Conservation (phyloP, 768 basidiomycete genomes). For the Suillus variegatus region DNA sequence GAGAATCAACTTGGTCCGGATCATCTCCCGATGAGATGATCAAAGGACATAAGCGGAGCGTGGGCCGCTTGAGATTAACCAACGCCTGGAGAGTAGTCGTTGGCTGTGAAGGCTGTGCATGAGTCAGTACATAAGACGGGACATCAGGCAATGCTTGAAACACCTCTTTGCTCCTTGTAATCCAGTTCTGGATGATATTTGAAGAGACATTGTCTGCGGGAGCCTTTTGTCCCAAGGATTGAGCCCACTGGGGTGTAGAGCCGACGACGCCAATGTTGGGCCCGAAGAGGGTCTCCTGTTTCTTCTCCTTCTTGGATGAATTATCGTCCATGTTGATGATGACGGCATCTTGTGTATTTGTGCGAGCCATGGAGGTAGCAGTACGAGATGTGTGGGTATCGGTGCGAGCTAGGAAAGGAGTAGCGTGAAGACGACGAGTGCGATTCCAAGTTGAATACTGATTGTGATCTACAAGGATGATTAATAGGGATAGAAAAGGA, state of each 20-base stretch:
- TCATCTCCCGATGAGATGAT: conserved; percentile 47
- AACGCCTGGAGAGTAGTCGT: conserved; percentile 94
- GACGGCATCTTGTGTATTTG: conserved; percentile 25
- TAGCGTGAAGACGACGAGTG: conserved; percentile 49
- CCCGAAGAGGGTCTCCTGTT: conserved; percentile 84
- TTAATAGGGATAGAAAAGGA: conserved; percentile 9
- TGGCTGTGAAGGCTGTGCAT: conserved; percentile 65
- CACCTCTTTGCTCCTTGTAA: conserved; percentile 87
- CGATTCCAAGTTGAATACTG: conserved; percentile 63
- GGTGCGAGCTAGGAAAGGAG: conserved; percentile 54
- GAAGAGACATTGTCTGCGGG: conserved; percentile 74
- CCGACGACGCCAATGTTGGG: conserved; percentile 83
- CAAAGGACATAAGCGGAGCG: conserved; percentile 75
- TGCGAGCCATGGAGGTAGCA: conserved; percentile 52
- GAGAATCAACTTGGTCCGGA: conserved; percentile 44
- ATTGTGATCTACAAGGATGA: conserved; percentile 38
- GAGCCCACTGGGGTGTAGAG: conserved; percentile 72
- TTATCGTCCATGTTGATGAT: conserved; percentile 22
- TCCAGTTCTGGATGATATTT: conserved; percentile 81
- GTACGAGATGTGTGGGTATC: conserved; percentile 49
- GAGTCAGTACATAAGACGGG: conserved; percentile 3
- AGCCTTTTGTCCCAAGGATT: conserved; percentile 60
- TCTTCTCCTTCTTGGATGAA: conserved; percentile 54
- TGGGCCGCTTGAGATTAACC: conserved; percentile 91
- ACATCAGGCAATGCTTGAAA: conserved; percentile 8